Percentiles rank a stretch among this genome's conserved stretches.
These are phyloP conservation scores for Striga asiatica DNA, from an alignment of 257 asterid species.

Conservation along the genomic window DNA sequence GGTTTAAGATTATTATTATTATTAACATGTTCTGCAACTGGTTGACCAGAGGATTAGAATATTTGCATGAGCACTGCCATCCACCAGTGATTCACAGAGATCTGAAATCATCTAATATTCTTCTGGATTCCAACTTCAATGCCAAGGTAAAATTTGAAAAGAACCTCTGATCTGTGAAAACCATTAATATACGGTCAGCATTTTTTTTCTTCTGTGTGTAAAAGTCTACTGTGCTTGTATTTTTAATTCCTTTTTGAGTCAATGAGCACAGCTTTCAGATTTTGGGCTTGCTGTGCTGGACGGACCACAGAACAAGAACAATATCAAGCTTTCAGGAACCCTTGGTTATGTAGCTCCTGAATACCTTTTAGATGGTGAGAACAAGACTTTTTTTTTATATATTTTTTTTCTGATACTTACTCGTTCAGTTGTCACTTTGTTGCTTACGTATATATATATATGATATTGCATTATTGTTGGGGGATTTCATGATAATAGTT, in stretches of 20 bases:
- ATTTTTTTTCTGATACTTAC: background rate
- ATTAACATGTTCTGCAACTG: constrained; percentile 12
- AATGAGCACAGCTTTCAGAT: constrained; percentile 45
- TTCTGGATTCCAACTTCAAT: constrained; percentile 61
- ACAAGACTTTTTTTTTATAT: background rate
- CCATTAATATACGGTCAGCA: background rate
- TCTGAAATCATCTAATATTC: constrained; percentile 75
- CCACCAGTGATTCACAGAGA: constrained; percentile 79
- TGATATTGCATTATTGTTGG: background rate
- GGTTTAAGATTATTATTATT: too few species aligned
- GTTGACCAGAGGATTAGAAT: constrained; percentile 59
- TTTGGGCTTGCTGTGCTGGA: constrained; percentile 59
- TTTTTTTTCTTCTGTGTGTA: background rate
- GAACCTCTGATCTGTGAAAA: background rate
- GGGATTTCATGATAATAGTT: background rate
- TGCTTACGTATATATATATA: too few species aligned
- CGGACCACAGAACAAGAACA: constrained; percentile 41
- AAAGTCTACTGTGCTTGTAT: too few species aligned
- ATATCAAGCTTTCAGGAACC: constrained; percentile 65
- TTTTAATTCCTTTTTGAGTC: background rate
- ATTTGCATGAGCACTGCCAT: constrained; percentile 57
- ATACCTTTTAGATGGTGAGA: constrained; percentile 60
- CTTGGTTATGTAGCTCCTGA: constrained; percentile 80
- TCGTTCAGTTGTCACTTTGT: background rate
- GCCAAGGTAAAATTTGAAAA: constrained; percentile 42